Conservation (phyloP, 2,329 filamentous ascomycete genomes). For the Neopestalotiopsis sp. region DNA sequence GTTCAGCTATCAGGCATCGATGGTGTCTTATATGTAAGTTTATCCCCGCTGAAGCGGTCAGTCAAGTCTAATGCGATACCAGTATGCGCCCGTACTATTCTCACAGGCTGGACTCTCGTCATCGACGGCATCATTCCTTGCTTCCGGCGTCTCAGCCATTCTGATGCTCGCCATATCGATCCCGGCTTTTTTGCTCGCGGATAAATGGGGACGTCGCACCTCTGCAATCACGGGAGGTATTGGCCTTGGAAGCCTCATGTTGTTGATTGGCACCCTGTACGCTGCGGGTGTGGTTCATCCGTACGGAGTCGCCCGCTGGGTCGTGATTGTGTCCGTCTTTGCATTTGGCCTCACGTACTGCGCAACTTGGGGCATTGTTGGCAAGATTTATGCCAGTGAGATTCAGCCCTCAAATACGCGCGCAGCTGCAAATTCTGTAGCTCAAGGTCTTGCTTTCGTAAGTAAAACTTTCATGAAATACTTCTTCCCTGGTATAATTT, state of each 20-base stretch:
- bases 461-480: slow-evolving; percentile 9
- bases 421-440: slow-evolving; percentile 58
- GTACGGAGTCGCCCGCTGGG: slow-evolving; percentile 49
- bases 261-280: slow-evolving; percentile 60
- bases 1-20: slow-evolving; percentile 68
- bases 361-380: slow-evolving; percentile 58
- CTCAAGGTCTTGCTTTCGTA: slow-evolving; percentile 42
- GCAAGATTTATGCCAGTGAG: slow-evolving; percentile 63
- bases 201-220: slow-evolving; percentile 62
- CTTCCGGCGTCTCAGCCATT: slow-evolving; percentile 65
- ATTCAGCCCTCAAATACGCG: slow-evolving; percentile 62
- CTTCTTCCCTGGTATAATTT: too few species aligned
- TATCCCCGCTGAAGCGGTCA: not conserved
- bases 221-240: slow-evolving; percentile 60
- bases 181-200: slow-evolving; percentile 60
- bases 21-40: slow-evolving; percentile 62
- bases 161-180: slow-evolving; percentile 64
- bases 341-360: slow-evolving; percentile 53
- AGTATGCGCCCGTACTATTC: slow-evolving; percentile 68
- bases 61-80: not conserved
- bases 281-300: slow-evolving; percentile 49
- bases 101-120: slow-evolving; percentile 62
- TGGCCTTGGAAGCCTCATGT: slow-evolving; percentile 53
- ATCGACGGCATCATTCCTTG: slow-evolving; percentile 60
- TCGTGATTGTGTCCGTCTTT: slow-evolving; percentile 57